These are phyloP conservation scores for Aspergillus sp. DNA, from an alignment of 2,329 filamentous ascomycete species.

Conservation along the genomic window DNA sequence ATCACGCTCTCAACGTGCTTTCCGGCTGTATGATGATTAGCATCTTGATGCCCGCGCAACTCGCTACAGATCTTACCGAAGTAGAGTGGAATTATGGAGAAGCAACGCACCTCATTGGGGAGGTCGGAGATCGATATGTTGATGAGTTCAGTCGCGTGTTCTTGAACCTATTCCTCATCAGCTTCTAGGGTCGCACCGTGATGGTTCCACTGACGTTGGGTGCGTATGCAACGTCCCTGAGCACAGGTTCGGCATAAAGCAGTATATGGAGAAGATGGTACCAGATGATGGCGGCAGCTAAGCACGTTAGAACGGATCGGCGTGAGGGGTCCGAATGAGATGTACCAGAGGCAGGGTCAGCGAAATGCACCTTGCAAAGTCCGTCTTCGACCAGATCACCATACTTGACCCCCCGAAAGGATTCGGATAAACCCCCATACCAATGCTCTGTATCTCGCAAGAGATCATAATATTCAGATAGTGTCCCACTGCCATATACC, in stretches of 20 bases:
- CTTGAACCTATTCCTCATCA: neutral
- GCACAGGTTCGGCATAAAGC: neutral
- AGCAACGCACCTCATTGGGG: neutral
- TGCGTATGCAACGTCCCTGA: neutral
- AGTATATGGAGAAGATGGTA: neutral
- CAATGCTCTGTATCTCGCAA: neutral
- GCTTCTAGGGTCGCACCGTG: neutral
- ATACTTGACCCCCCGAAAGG: neutral
- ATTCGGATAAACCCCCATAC: neutral
- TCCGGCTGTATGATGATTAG: neutral
- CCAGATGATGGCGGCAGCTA: neutral
- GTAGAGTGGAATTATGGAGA: neutral
- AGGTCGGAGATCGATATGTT: neutral
- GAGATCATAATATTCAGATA: neutral
- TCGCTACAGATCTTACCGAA: neutral
- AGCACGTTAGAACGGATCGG: neutral
- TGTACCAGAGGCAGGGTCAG: neutral
- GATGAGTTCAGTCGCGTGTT: neutral
- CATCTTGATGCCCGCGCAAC: neutral
- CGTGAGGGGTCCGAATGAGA: neutral
- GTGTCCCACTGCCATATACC: too few relatives aligned
- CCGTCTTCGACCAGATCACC: neutral
- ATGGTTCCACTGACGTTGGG: neutral
- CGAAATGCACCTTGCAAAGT: slow-evolving; percentile 1
- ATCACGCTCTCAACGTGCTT: neutral